Evolutionary conservation across 805 yeast species (phyloP).

Genomic region (Blastobotrys attinorum): DNA sequence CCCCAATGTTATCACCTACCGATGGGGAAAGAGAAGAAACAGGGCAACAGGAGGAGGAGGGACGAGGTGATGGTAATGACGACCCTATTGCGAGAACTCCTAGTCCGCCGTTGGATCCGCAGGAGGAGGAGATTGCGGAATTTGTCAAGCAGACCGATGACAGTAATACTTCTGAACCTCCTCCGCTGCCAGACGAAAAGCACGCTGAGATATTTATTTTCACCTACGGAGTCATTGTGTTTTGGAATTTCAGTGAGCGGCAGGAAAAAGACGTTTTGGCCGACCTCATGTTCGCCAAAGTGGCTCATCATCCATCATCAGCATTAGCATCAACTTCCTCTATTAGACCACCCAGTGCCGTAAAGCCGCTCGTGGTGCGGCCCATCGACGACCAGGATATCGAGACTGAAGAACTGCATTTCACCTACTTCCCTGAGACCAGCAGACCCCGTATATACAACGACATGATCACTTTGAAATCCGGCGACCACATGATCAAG

Average conservation of each 20-base stretch:
- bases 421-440: constrained; percentile 48
- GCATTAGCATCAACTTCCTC: too few relatives aligned
- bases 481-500: constrained; percentile 89
- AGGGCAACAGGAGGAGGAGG: neutral
- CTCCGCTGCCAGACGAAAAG: constrained; percentile 37
- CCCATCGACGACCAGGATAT: constrained; percentile 79
- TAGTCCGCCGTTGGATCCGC: constrained; percentile 2
- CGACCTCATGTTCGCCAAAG: constrained; percentile 66
- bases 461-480: constrained; percentile 84
- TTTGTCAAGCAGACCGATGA: neutral
- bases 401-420: constrained; percentile 83
- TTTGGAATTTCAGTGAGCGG: constrained; percentile 90
- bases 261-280: constrained; percentile 93
- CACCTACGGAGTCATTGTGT: constrained; percentile 92
- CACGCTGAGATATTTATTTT: constrained; percentile 79
- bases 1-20: too few relatives aligned
- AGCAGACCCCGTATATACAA: constrained; percentile 54
- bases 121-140: constrained; percentile 16
- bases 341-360: too few relatives aligned
- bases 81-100: neutral
- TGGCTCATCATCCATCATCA: constrained; percentile 8
- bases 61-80: neutral
- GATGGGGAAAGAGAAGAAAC: neutral
- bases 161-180: neutral
- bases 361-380: constrained; percentile 45